Conservation (phyloP, 2,329 filamentous ascomycete genomes). For the Penicillium polonicum region DNA sequence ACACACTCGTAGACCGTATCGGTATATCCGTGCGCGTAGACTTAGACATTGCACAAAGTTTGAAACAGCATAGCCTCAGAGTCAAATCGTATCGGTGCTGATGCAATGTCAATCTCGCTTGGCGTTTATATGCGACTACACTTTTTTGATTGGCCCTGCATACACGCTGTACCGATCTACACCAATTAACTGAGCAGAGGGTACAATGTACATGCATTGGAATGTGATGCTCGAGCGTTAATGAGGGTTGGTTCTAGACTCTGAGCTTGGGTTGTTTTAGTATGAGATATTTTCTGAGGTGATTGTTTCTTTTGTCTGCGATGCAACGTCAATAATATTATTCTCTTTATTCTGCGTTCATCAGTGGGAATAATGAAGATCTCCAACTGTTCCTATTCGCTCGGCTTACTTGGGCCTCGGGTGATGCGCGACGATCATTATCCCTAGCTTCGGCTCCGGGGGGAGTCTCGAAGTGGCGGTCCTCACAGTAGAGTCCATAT, state of each 20-base stretch:
- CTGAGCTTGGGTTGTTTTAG: neutral
- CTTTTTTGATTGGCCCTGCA: neutral
- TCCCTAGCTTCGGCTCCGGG: neutral
- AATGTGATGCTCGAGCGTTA: constrained; percentile 19
- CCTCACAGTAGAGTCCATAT: neutral
- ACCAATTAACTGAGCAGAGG: neutral
- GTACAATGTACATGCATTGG: constrained; percentile 20
- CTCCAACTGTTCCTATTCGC: neutral
- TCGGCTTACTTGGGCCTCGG: neutral
- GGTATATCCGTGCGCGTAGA: constrained; percentile 16
- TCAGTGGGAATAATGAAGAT: neutral
- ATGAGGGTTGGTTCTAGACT: constrained; percentile 7
- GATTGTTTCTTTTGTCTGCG: neutral
- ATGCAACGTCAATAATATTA: neutral
- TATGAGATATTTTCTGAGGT: neutral
- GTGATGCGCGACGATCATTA: constrained; percentile 5
- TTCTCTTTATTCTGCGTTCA: neutral
- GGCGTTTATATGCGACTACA: neutral
- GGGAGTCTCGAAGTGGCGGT: no score
- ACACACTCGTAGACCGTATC: neutral
- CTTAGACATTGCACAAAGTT: neutral
- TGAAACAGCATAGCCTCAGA: neutral
- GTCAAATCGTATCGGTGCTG: neutral
- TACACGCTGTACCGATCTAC: neutral
- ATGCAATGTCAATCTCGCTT: neutral